Percentiles rank a stretch among this genome's conserved stretches.
Evolutionary conservation across 2,329 filamentous ascomycete genomes (phyloP).

Genomic region (Trichoderma cornu-damae): DNA sequence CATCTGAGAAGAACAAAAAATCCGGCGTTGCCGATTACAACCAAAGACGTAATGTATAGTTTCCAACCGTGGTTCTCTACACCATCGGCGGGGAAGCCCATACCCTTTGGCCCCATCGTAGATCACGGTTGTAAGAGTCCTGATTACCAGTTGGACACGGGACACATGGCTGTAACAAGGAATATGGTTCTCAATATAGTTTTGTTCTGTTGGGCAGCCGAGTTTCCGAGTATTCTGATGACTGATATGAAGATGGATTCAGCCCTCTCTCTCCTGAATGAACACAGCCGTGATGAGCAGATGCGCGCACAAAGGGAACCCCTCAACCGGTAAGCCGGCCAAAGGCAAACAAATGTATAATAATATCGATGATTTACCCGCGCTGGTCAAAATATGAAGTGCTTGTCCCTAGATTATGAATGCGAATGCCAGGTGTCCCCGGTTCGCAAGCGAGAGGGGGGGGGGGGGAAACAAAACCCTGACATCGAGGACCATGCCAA

Average conservation of each 20-base stretch:
- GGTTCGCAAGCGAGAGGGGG: background rate
- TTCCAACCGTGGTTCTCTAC: constrained; percentile 34
- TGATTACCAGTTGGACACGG: background rate
- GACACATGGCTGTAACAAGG: background rate
- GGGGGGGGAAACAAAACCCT: too few relatives aligned
- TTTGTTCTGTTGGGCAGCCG: background rate
- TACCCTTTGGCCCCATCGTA: constrained; percentile 20
- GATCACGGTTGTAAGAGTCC: background rate
- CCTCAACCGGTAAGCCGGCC: background rate
- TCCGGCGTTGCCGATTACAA: constrained; percentile 36
- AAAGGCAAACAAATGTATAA: background rate
- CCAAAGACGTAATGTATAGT: constrained; percentile 30
- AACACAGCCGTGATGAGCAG: background rate
- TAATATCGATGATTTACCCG: background rate
- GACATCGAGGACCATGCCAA: background rate
- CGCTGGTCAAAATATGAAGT: background rate
- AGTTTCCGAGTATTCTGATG: background rate
- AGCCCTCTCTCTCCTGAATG: background rate
- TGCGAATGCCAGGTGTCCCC: background rate
- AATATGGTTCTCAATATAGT: background rate
- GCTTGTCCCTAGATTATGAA: background rate
- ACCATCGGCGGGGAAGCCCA: constrained; percentile 29
- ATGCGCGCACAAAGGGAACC: background rate
- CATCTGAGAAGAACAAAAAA: constrained; percentile 33
- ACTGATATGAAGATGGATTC: background rate